Conservation (phyloP, 371 early-diverging fungal species). For the Actinomortierella ambigua region DNA sequence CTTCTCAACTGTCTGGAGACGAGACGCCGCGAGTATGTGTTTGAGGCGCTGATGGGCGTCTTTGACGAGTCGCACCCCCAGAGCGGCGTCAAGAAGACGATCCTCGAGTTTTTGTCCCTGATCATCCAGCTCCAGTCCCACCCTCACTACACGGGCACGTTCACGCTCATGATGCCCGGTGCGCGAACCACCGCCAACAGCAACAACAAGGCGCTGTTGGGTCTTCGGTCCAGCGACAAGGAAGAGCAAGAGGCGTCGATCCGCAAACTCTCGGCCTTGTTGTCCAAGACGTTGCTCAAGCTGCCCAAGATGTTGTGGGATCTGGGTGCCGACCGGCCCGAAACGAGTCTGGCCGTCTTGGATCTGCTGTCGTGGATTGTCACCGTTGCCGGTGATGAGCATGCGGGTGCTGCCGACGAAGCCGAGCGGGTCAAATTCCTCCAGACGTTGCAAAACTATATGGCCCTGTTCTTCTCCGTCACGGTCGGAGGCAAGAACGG, state of each 20-base stretch:
- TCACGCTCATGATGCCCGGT: conserved; percentile 29
- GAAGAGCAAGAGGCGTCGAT: conserved; percentile 33
- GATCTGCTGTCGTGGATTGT: conserved; percentile 30
- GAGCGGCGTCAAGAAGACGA: conserved; percentile 19
- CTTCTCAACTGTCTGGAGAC: conserved; percentile 59
- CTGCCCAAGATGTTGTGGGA: conserved; percentile 66
- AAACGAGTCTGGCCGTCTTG: conserved; percentile 51
- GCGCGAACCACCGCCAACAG: conserved; percentile 4
- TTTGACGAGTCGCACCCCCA: conserved; percentile 32
- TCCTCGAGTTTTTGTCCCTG: conserved; percentile 35
- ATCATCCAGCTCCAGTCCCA: conserved; percentile 46
- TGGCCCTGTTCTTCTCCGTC: conserved; percentile 56
- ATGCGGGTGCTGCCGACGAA: conserved; percentile 39
- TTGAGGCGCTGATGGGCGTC: conserved; percentile 45
- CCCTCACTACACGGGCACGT: conserved; percentile 44
- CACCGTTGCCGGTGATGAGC: conserved; percentile 21
- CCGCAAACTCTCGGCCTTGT: conserved; percentile 18
- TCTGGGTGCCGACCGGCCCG: conserved; percentile 50
- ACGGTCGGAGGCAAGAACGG: conserved; percentile 45
- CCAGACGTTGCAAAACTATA: conserved; percentile 46
- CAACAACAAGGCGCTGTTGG: conserved; percentile 5
- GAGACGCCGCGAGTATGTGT: conserved; percentile 45
- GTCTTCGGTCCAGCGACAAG: conserved; percentile 18
- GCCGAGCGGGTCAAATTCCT: conserved; percentile 47
- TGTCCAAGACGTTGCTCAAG: conserved; percentile 45